Conservation (phyloP, 371 early-diverging fungal genomes). For the Smittium mucronatum region DNA sequence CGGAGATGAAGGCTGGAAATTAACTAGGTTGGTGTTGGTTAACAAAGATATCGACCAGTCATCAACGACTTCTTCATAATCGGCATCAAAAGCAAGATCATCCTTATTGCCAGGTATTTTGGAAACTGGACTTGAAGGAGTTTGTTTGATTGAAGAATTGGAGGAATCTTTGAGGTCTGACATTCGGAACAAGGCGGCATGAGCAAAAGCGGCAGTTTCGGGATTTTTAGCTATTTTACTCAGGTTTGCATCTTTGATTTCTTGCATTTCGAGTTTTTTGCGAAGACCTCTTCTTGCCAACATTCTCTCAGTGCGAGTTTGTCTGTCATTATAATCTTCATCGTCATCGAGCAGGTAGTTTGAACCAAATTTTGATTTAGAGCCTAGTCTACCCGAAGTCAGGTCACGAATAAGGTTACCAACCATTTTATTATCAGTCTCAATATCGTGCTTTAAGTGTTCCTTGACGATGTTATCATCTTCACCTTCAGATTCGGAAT, state of each 20-base stretch:
- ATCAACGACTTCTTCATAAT: constrained; percentile 8
- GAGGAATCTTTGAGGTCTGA: neutral
- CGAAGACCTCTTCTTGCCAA: constrained; percentile 20
- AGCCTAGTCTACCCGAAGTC: constrained; percentile 19
- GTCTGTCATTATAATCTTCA: constrained; percentile 30
- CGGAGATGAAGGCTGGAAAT: neutral
- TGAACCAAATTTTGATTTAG: constrained; percentile 8
- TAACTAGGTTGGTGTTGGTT: neutral
- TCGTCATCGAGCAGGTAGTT: constrained; percentile 19
- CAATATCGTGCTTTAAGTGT: constrained; percentile 23
- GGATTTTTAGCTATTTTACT: constrained; percentile 29
- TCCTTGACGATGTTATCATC: constrained; percentile 15
- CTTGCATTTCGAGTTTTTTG: constrained; percentile 15
- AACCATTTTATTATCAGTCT: constrained; percentile 24
- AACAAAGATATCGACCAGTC: constrained; percentile 2
- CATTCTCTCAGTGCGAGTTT: constrained; percentile 29
- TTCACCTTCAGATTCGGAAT: constrained; percentile 6
- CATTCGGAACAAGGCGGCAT: constrained; percentile 18
- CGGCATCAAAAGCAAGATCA: too few relatives aligned
- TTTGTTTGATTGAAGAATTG: neutral
- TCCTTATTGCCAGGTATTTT: neutral
- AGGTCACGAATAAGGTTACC: constrained; percentile 22
- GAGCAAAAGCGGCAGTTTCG: constrained; percentile 30
- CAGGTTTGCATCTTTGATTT: constrained; percentile 28
- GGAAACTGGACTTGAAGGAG: neutral